Conservation (phyloP, 257 asterid species). For the Salvia miltiorrhiza region DNA sequence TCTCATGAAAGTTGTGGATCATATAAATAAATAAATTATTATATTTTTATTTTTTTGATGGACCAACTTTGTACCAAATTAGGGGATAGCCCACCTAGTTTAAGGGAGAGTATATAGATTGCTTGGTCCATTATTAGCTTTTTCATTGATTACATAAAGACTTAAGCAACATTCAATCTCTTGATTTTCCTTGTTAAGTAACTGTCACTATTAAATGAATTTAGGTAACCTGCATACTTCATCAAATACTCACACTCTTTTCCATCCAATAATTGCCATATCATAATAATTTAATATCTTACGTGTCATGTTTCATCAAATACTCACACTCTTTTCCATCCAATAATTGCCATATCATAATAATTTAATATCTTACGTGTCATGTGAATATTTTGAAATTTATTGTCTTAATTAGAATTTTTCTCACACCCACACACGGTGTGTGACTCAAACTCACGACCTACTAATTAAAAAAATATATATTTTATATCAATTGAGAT, state of each 20-base stretch:
- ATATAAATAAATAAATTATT: conserved; percentile 6
- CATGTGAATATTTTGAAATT: not conserved
- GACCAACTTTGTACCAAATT: conserved; percentile 25
- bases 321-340: not conserved
- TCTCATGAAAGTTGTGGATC: conserved; percentile 32
- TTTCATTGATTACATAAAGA: conserved; percentile 7
- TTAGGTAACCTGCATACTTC: not conserved
- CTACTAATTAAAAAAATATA: too few species aligned
- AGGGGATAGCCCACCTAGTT: conserved; percentile 32
- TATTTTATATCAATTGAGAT: too few species aligned
- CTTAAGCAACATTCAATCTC: not conserved
- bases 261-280: not conserved
- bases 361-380: not conserved
- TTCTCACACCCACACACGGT: too few species aligned
- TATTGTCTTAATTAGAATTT: not conserved
- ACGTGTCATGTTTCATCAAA: not conserved
- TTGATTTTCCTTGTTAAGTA: not conserved
- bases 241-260: not conserved
- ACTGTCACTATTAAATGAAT: not conserved
- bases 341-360: not conserved
- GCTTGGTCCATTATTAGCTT: conserved; percentile 3
- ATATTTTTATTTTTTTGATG: not conserved
- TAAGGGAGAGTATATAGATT: conserved; percentile 10
- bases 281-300: not conserved
- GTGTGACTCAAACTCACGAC: too few species aligned